Evolutionary conservation across 2,329 filamentous ascomycete species (phyloP), one percentile per base, ranked within the genome.

Genomic region (Fusarium agapanthi): DNA sequence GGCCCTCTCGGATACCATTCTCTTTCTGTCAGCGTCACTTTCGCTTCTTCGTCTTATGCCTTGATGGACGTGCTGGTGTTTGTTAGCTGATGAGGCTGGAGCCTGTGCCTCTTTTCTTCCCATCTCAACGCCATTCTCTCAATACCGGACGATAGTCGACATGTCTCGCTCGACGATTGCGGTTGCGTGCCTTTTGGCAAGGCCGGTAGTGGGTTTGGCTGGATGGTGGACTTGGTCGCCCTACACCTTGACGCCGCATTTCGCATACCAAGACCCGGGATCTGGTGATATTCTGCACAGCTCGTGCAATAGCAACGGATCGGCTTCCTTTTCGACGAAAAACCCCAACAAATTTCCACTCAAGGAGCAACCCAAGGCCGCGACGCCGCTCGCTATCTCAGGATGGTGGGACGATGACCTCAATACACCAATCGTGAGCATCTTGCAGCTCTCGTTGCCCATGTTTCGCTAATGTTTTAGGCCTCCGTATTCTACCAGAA

Each of bases 151-250:
- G 5, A 35, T 12, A 37, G 14, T 30, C 45, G 7, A 24, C 32
- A 72, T 72, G 69, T 26, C 55, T 61, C 59, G 65, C 16, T 51
- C 56, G 20, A 48, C 28, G 3, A 22, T 61, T 38, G 61, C 47
- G 18, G 16, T 70, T 37, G 34, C 47, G 5, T 26, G 69, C 20
- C 43, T 73, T 9, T 56, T 74, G 12, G 51, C 54, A 30, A 53
- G 61, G 28, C 64, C 72, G 1, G 61, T 55, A 1, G n/a, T 45
- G 12, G 72, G 64, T 51, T 60, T 74, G 58, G 54, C 71, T 14
- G 72, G 68, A 61, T 74, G 72, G 72, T 74, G 65, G 65, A 74
- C 72, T 12, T 69, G 68, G 72, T 65, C 71, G 28, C 51, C 65
- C 0, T 37, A 67, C 15, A 26, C 40, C 26, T 26, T 74, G 26